Base-by-base conservation (phyloP, 768 basidiomycete genomes). In the Lyophyllum semitale region DNA sequence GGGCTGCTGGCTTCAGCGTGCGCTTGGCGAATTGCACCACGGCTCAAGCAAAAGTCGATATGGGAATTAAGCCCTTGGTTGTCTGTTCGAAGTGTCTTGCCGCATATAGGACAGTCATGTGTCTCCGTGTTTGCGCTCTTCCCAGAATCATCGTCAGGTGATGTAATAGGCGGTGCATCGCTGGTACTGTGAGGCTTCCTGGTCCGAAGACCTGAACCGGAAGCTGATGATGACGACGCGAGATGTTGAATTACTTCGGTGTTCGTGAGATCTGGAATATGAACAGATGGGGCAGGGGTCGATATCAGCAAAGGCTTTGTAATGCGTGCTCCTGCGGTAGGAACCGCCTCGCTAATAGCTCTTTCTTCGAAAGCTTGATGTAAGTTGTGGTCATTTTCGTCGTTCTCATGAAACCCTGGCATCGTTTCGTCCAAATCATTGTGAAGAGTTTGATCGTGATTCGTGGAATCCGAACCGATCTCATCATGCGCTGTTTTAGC, bases 11-110 rank as follows among this genome's bases (percentile, higher is more conserved):
- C 69, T 51, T 74, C 71, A 18, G 63, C 71, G 53, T 89, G 88
- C 0, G 90, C 90, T 63, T 90, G 82, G 55, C 80, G 72, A 57
- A 96, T 94, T 2, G 84, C 89, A 22, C 80, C 82, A 54, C 84
- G 83, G 66, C 91, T 95, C 48, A 97, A 69, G 65, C 95, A 97
- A 63, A 87, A 89, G 69, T 97, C 94, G 41, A 97, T 79, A 63
- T 97, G 94, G n/a, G 83, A 77, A 65, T 97, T 96, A 30, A 97
- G 71, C 4, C 82, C 86, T 45, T 80, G 76, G 66, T 97, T 97
- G 67, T 93, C 85, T 1, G 80, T 84, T 56, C 79, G 73, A 51
- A 93, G 67, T 12, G 71, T 67, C 65, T 82, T 84, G 23, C 71
- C 66, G 63, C 92, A 95, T 22, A 95, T 75, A 3, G 95, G 93